These are phyloP conservation scores for Yamadazyma endophytica DNA, from an alignment of 805 yeast species.

Conservation along the genomic window DNA sequence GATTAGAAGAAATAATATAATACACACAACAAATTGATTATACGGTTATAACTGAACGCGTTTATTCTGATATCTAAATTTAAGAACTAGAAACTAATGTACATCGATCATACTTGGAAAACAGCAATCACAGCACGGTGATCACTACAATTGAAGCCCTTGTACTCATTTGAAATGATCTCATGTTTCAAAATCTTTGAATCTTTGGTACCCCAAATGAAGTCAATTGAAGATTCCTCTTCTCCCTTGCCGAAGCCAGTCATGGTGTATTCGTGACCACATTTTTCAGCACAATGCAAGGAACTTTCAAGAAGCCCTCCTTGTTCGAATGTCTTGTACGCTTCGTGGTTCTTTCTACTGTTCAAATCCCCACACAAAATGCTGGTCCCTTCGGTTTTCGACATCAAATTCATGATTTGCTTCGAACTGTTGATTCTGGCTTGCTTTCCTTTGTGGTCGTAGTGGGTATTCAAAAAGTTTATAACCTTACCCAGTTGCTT, in stretches of 20 bases:
- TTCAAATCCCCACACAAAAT: conserved; percentile 36
- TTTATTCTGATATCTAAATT: background rate
- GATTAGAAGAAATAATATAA: background rate
- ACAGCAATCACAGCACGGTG: conserved; percentile 31
- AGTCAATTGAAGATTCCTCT: conserved; percentile 33
- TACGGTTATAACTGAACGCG: background rate
- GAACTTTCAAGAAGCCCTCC: conserved; percentile 14
- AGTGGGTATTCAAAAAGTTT: conserved; percentile 36
- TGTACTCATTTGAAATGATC: conserved; percentile 24
- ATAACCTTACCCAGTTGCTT: conserved; percentile 16
- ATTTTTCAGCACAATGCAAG: conserved; percentile 25
- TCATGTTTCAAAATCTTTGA: conserved; percentile 10
- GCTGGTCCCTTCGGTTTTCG: conserved; percentile 19
- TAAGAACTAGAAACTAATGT: background rate
- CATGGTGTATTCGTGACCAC: conserved; percentile 39
- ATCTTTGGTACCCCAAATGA: conserved; percentile 32
- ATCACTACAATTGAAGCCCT: conserved; percentile 29
- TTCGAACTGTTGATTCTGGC: conserved; percentile 30
- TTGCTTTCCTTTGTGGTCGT: conserved; percentile 31
- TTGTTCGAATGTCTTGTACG: conserved; percentile 28
- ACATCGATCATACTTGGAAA: conserved; percentile 2
- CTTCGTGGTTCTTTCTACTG: conserved; percentile 30
- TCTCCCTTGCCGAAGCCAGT: conserved; percentile 34
- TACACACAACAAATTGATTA: background rate
- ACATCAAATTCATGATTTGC: conserved; percentile 24